Conservation (phyloP, 495 filamentous ascomycete genomes). For the Aspergillus bridgeri region DNA sequence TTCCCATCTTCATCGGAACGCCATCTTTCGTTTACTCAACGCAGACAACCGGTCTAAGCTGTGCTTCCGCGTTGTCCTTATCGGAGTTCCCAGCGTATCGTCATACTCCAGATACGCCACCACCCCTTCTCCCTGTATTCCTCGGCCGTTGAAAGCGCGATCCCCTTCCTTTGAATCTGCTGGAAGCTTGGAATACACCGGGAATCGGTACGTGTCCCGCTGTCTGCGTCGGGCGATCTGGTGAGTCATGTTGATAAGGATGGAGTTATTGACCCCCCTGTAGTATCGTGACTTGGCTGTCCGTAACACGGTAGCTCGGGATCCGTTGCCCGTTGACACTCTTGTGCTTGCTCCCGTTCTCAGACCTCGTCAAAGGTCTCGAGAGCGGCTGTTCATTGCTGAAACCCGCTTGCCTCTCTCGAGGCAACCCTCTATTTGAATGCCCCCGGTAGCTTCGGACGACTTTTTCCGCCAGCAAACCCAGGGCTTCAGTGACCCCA, state of each 20-base stretch:
- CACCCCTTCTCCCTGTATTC: not conserved
- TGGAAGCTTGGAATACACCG: not conserved
- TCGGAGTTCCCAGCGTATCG: slow-evolving; percentile 18
- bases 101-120: slow-evolving; percentile 16
- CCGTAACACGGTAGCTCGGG: slow-evolving; percentile 5
- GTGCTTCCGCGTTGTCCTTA: slow-evolving; percentile 20
- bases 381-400: slow-evolving; percentile 30
- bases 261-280: slow-evolving; percentile 7
- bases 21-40: not conserved
- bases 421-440: slow-evolving; percentile 41
- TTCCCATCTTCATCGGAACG: not conserved
- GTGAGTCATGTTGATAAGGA: slow-evolving; percentile 19
- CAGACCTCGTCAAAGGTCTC: slow-evolving; percentile 33
- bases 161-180: not conserved
- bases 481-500: slow-evolving; percentile 39
- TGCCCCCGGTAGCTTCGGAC: slow-evolving; percentile 48
- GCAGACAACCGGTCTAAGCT: slow-evolving; percentile 17
- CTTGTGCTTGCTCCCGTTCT: slow-evolving; percentile 33
- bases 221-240: not conserved
- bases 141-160: not conserved
- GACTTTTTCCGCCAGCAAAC: slow-evolving; percentile 43
- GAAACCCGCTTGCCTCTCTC: slow-evolving; percentile 18
- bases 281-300: not conserved
- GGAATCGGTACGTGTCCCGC: not conserved
- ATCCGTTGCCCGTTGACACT: slow-evolving; percentile 6